Conservation (phyloP, 495 filamentous ascomycete species). For the Sporormia fimetaria region DNA sequence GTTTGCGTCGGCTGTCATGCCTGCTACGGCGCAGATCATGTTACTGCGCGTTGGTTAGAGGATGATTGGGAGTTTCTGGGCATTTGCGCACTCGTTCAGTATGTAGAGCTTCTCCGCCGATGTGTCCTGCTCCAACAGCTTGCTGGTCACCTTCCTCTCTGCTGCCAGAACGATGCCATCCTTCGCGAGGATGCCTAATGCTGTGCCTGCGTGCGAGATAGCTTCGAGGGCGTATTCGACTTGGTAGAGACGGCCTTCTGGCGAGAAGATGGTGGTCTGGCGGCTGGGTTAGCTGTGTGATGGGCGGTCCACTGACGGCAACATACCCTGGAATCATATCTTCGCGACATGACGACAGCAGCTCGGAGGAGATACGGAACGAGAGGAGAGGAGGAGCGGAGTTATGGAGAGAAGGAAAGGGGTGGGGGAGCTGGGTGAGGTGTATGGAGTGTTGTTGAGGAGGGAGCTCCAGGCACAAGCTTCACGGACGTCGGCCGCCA, state of each 20-base stretch:
- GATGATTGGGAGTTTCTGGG: background rate
- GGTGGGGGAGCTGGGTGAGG: background rate
- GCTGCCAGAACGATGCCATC: conserved; percentile 98
- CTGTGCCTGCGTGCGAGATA: conserved; percentile 95
- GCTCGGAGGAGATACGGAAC: background rate
- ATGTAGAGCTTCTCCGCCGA: conserved; percentile 99
- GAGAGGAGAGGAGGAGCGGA: conserved; percentile 1
- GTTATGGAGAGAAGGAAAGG: background rate
- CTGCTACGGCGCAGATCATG: conserved; percentile 98
- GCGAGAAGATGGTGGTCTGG: conserved; percentile 99
- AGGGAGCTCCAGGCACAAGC: conserved; percentile 30
- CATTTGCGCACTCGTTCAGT: conserved; percentile 72
- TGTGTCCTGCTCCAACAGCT: conserved; percentile 97
- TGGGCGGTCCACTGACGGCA: conserved; percentile 15
- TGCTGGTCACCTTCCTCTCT: conserved; percentile 99
- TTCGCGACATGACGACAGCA: conserved; percentile 64
- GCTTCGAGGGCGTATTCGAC: conserved; percentile 98
- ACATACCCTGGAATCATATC: conserved; percentile 92
- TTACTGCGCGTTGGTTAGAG: conserved; percentile 50
- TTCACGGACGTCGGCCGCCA: conserved; percentile 18
- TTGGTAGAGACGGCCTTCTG: conserved; percentile 95
- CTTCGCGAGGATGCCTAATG: conserved; percentile 88
- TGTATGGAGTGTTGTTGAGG: conserved; percentile 10
- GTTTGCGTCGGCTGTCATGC: conserved; percentile 98
- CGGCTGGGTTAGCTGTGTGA: conserved; percentile 29